Conservation (phyloP, 345 rosid genomes). For the Streptanthus diversifolius region DNA sequence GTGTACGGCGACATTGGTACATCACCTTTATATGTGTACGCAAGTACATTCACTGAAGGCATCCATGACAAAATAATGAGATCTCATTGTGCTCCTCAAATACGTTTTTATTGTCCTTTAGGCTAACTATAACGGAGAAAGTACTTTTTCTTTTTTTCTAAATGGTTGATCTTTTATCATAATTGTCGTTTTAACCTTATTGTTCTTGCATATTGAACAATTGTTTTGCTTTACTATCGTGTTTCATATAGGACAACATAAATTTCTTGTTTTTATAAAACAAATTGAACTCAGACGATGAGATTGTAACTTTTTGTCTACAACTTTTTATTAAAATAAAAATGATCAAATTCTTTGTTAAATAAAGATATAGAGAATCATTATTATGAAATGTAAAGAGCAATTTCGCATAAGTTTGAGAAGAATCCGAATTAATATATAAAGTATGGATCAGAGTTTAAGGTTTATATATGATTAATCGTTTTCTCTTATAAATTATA, state of each 20-base stretch:
- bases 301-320: not conserved
- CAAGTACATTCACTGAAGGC: slow-evolving; percentile 50
- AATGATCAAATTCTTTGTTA: not conserved
- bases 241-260: not conserved
- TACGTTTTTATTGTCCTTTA: too few species aligned
- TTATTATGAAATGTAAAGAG: not conserved
- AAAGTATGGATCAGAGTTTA: not conserved
- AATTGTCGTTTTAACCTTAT: too few species aligned
- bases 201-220: not conserved
- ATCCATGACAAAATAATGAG: slow-evolving; percentile 42
- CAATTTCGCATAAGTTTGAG: too few species aligned
- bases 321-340: not conserved
- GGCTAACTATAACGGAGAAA: slow-evolving; percentile 81
- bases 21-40: slow-evolving; percentile 65
- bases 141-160: slow-evolving; percentile 18
- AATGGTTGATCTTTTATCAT: not conserved
- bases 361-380: not conserved
- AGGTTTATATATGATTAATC: not conserved
- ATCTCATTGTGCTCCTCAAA: slow-evolving; percentile 55
- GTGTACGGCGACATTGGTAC: slow-evolving; percentile 78
- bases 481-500: not conserved
- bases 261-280: not conserved
- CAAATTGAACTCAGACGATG: not conserved
- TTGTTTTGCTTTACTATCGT: not conserved
- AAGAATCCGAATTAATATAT: not conserved